phyloP scores from a whole-genome alignment of 2,329 filamentous ascomycete genomes.

The Rhynchosporium agropyri region DNA sequence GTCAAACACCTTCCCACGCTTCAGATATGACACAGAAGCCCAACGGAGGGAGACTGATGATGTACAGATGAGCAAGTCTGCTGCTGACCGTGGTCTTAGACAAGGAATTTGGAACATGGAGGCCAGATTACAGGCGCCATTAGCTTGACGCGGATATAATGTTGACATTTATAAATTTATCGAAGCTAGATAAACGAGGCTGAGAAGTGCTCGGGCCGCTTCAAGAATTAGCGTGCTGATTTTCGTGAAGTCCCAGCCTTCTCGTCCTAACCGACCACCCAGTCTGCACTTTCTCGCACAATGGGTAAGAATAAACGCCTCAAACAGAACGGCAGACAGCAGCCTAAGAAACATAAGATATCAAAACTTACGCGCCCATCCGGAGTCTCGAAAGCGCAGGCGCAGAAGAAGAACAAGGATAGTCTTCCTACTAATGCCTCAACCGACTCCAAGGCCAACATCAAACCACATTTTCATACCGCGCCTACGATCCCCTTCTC shows the following conservation, averaged over 20 bases:
- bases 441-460: conserved; percentile 18
- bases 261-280: not conserved
- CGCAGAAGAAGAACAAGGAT: not conserved
- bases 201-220: conserved; percentile 3
- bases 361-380: conserved; percentile 24
- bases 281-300: conserved; percentile 1
- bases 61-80: not conserved
- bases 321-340: conserved; percentile 21
- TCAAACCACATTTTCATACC: conserved; percentile 37
- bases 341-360: conserved; percentile 25
- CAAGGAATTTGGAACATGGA: too few species aligned
- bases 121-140: too few species aligned
- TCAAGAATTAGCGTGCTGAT: not conserved
- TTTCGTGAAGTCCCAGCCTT: conserved; percentile 12
- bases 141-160: not conserved
- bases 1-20: too few species aligned
- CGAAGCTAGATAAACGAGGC: not conserved
- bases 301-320: conserved; percentile 39
- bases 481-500: conserved; percentile 67
- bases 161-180: not conserved
- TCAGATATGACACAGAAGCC: not conserved
- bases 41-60: not conserved
- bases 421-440: conserved; percentile 13
- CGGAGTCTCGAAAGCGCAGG: conserved; percentile 23
- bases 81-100: too few species aligned